phyloP scores from a whole-genome alignment of 2,329 filamentous ascomycete species.

The Pyrenophora graminea region DNA sequence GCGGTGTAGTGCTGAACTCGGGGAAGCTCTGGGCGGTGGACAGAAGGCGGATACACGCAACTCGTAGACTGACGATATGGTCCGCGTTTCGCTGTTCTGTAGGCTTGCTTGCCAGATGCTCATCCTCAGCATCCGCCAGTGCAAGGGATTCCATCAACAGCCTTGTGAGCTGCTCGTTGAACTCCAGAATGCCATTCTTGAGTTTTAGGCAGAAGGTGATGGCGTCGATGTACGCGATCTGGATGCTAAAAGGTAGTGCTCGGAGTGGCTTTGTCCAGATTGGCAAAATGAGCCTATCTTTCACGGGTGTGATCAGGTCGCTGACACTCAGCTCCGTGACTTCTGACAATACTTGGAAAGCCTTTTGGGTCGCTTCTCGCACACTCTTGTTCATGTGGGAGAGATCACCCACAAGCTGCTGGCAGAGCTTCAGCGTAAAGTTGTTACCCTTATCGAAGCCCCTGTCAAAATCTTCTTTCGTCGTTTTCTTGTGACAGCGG shows the following conservation, averaged over 20 bases:
- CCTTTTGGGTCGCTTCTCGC: slow-evolving; percentile 80
- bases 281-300: slow-evolving; percentile 83
- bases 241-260: slow-evolving; percentile 88
- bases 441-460: slow-evolving; percentile 67
- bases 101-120: slow-evolving; percentile 81
- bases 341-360: slow-evolving; percentile 79
- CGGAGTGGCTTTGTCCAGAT: slow-evolving; percentile 95
- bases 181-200: slow-evolving; percentile 84
- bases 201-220: slow-evolving; percentile 93
- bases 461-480: slow-evolving; percentile 76
- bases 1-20: slow-evolving; percentile 79
- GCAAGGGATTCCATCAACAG: slow-evolving; percentile 92
- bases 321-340: slow-evolving; percentile 78
- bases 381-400: slow-evolving; percentile 97
- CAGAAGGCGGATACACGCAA: slow-evolving; percentile 89
- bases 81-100: slow-evolving; percentile 95
- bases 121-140: slow-evolving; percentile 91
- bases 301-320: slow-evolving; percentile 86
- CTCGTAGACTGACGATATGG: slow-evolving; percentile 85
- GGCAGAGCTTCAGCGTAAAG: slow-evolving; percentile 75
- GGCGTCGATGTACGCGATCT: slow-evolving; percentile 98
- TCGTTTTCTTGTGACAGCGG: slow-evolving; percentile 76
- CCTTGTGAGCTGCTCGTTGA: slow-evolving; percentile 88
- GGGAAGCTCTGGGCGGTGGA: slow-evolving; percentile 93
- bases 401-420: slow-evolving; percentile 83